Evolutionary conservation across 495 filamentous ascomycete genomes (phyloP), one percentile per base, ranked within the genome.

Genomic region (Aspergillus carlsbadensis): DNA sequence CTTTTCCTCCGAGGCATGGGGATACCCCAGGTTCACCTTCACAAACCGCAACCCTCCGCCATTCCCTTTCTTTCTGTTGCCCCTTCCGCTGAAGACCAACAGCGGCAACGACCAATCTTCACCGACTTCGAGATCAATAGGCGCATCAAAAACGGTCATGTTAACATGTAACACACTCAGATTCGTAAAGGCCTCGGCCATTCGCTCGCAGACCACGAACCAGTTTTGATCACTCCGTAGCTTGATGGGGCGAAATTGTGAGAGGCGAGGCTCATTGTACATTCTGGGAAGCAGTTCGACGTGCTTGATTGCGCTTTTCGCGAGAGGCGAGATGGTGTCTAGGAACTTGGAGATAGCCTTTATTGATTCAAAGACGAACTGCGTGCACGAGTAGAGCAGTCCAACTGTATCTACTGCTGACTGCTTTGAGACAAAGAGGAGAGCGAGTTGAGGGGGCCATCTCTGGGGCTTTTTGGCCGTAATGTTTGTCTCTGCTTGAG

Each of bases 211-310:
- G 20, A 54, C 53, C 8, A 52, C 15, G 11, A 47, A 65, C 47
- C 47, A 69, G 10, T 52, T 57, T 17, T 54, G 31, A 39, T 69
- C 66, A 31, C 62, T 64, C 35, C 61, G 55, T 43, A 52, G 20
- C 43, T 67, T 67, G 40, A 39, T 64, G 3, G 17, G 7, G 0
- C 62, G 52, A 39, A 58, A 60, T 11, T 42, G 22, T 3, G 45
- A 41, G 11, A 63, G 35, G 0, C 37, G 43, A 10, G 64, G 66
- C 47, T 69, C 66, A 18, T 61, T 61, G 50, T 69, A 67, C 61
- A 66, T 69, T 35, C n/a, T 55, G 22, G 67, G 64, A 18, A 57
- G 49, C 11, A 69, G 45, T 45, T 67, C 66, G 7, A 69, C 45
- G 34, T 64, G 61, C 2, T 21, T 56, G 33, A 69, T 64, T n/a